Percentiles rank a stretch among this genome's conserved stretches.
Conservation (phyloP, 2,329 filamentous ascomycete species). For the Colletotrichum tropicicola region DNA sequence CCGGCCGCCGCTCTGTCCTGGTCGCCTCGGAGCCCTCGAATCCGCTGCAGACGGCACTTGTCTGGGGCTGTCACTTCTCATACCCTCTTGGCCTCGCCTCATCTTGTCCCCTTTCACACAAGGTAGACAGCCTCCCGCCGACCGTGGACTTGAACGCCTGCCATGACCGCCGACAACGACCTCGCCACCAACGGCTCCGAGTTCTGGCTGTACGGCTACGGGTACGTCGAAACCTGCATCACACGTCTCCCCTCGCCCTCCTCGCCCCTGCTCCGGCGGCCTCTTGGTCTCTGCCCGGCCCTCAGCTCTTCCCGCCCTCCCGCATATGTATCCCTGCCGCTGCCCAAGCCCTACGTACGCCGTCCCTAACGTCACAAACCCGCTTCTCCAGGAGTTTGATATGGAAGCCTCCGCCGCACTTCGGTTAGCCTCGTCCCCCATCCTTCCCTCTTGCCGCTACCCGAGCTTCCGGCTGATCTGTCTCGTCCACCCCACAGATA, state of each 20-base stretch:
- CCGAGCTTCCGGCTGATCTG: conserved; percentile 29
- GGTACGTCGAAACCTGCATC: conserved; percentile 62
- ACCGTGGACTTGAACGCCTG: neutral
- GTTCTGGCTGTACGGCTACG: conserved; percentile 98
- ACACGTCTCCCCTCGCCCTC: neutral
- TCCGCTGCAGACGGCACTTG: neutral
- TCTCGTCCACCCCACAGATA: conserved; percentile 63
- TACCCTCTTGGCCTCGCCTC: neutral
- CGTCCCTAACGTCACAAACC: conserved; percentile 9
- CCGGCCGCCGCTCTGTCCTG: neutral
- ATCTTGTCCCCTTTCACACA: neutral
- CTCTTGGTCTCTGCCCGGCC: neutral
- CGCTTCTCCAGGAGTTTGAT: conserved; percentile 76
- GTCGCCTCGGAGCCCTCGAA: neutral
- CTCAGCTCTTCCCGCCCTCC: neutral
- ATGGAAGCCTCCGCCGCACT: conserved; percentile 82
- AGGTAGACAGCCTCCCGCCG: neutral
- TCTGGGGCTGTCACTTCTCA: neutral
- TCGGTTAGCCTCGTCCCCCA: conserved; percentile 75
- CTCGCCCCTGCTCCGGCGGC: conserved; percentile 2
- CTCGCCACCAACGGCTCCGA: conserved; percentile 59
- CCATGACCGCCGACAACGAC: conserved; percentile 48
- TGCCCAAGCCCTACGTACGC: conserved; percentile 2
- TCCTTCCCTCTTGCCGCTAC: conserved; percentile 6
- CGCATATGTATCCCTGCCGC: conserved; percentile 18